phyloP scores from a whole-genome alignment of 2,329 filamentous ascomycete genomes.

The Fusarium agapanthi region DNA sequence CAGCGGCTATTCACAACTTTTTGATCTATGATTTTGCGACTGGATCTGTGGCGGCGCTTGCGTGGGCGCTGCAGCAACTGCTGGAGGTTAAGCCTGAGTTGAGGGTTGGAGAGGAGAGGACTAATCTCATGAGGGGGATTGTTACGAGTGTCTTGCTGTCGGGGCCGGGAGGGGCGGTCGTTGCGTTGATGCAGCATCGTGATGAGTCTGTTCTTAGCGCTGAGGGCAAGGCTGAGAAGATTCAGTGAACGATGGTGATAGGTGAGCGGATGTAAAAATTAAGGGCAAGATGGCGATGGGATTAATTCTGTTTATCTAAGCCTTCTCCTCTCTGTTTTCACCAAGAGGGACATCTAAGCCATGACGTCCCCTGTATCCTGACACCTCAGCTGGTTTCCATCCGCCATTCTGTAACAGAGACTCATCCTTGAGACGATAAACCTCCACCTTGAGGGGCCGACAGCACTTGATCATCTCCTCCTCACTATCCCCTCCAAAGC shows the following conservation, averaged over 20 bases:
- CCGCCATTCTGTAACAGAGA: conserved; percentile 58
- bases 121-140: conserved; percentile 25
- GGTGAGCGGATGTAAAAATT: rapidly evolving
- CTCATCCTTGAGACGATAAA: conserved; percentile 69
- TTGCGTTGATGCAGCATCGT: conserved; percentile 40
- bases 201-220: conserved; percentile 37
- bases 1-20: conserved; percentile 32
- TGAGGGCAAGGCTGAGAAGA: conserved; percentile 38
- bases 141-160: conserved; percentile 32
- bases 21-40: conserved; percentile 39
- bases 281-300: not conserved
- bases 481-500: conserved; percentile 74
- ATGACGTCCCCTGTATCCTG: conserved; percentile 60
- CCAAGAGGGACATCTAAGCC: conserved; percentile 38
- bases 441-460: conserved; percentile 77
- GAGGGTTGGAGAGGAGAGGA: conserved; percentile 25
- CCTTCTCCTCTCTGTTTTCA: conserved; percentile 19
- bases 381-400: conserved; percentile 69
- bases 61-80: conserved; percentile 32
- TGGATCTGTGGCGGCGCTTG: conserved; percentile 24
- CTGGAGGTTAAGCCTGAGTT: conserved; percentile 28
- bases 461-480: conserved; percentile 76
- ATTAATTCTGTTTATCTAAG: not conserved
- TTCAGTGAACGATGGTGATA: conserved; percentile 5
- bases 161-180: conserved; percentile 34